Percentiles rank a stretch among this genome's conserved stretches.
phyloP scores from a whole-genome alignment of 1,284 basidiomycete genomes.

The Irpex lacteus region DNA sequence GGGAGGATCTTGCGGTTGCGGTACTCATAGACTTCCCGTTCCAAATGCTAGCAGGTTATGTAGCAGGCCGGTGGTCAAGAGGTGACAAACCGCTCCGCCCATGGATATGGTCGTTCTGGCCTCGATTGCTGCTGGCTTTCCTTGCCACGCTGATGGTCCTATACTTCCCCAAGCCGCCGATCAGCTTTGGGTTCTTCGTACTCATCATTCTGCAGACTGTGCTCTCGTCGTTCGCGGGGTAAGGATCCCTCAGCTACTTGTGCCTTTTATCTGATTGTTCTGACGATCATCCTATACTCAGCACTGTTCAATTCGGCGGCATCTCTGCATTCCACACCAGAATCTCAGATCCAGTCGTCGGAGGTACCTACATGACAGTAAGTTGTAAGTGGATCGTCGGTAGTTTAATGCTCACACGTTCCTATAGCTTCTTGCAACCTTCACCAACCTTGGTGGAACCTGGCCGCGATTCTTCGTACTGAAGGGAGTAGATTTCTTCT shows the following conservation, averaged over 20 bases:
- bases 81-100: conserved; percentile 75
- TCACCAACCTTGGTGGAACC: conserved; percentile 96
- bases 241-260: too few relatives aligned
- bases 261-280: too few relatives aligned
- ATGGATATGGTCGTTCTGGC: conserved; percentile 94
- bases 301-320: conserved; percentile 97
- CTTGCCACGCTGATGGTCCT: conserved; percentile 81
- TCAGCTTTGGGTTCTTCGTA: conserved; percentile 78
- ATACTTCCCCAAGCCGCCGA: conserved; percentile 79
- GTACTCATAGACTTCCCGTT: conserved; percentile 98
- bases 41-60: conserved; percentile 93
- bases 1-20: conserved; percentile 93
- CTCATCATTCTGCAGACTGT: conserved; percentile 83
- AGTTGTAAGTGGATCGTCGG: conserved; percentile 23
- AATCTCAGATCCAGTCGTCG: conserved; percentile 95
- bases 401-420: conserved; percentile 10
- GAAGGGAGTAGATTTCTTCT: conserved; percentile 89
- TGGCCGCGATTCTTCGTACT: conserved; percentile 95
- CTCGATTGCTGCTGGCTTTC: conserved; percentile 72
- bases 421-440: conserved; percentile 86
- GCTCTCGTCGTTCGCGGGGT: conserved; percentile 84
- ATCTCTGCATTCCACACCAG: conserved; percentile 98
- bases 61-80: conserved; percentile 91
- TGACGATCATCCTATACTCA: conserved; percentile 27
- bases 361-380: conserved; percentile 98